Base-by-base conservation (phyloP, 768 basidiomycete species). In the Phaffia tasmanica region DNA sequence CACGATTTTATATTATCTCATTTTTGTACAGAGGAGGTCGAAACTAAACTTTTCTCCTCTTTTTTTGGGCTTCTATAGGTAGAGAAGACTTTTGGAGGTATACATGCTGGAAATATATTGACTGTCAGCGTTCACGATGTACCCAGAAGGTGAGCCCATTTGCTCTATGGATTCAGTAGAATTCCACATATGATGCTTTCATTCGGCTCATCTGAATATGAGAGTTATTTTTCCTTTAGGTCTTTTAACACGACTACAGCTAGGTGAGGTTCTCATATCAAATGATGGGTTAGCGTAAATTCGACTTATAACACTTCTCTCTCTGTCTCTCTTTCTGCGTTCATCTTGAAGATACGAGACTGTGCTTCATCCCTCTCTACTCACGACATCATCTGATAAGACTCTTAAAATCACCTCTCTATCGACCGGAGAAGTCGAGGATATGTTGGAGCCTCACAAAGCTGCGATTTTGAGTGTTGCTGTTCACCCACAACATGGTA, bases 381-480 rank as follows among this genome's bases (percentile, higher is more conserved):
- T 73, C 14, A 73, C 72, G 3, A 71, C 73, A 19, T 68, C 73
- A 5, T 70, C 73, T n/a, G 74, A 73, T 67, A 69, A 70, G 32
- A 70, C 72, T 0, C 65, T 75, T 68, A 72, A 71, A 60, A 32
- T 74, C 42, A 71, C 70, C 57, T 69, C 68, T 2, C 25, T 58
- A 7, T 53, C 57, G 3, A 60, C 67, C 1, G 71, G 71, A 62
- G 68, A 70, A 21, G 48, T 58, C 2, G 57, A 64, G 25, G 67
- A 71, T 65, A 71, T 73, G 47, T 60, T 63, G 5, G 65, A 67
- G 51, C 56, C 69, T 19, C 69, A 72, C 21, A 69, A 69, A 2
- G 71, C 72, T 0, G 72, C 72, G 25, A 70, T 70, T 48, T 69
- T 75, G 23, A 68, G 63, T 15, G 51, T 73, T 63, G 63, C 65